Conservation (phyloP, 352 stramenopile species). For the Globisporangium canariense region DNA sequence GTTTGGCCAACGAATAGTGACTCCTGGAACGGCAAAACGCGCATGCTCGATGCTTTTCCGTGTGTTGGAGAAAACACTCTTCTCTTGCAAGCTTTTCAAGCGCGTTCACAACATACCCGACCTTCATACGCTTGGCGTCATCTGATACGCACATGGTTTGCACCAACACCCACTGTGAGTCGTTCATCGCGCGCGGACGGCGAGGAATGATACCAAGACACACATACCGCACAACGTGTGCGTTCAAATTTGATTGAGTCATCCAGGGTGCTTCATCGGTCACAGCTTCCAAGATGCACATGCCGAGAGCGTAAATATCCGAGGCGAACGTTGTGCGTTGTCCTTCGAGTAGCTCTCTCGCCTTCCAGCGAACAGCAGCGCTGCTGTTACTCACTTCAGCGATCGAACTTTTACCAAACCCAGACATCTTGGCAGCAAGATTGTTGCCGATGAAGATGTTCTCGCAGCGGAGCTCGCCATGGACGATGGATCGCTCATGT, state of each 20-base stretch:
- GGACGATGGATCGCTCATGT: neutral
- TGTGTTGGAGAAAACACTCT: neutral
- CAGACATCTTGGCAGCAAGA: neutral
- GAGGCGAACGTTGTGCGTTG: neutral
- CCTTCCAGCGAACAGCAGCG: neutral
- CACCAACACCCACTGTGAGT: neutral
- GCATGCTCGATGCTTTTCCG: neutral
- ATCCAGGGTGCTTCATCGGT: neutral
- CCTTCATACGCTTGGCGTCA: neutral
- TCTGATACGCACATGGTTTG: neutral
- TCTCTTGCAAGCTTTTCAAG: neutral
- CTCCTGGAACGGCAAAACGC: neutral
- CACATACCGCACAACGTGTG: neutral
- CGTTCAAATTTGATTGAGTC: neutral
- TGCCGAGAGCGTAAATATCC: neutral
- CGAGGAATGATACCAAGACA: neutral
- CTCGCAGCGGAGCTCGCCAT: neutral
- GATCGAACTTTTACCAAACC: neutral
- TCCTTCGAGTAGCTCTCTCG: neutral
- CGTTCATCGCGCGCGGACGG: neutral
- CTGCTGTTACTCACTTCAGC: neutral
- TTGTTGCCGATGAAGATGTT: neutral
- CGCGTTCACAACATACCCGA: neutral
- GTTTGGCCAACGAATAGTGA: neutral
- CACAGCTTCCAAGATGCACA: constrained; percentile 3